Evolutionary conservation across 768 basidiomycete species (phyloP), one percentile per base, ranked within the genome.

Genomic region (Stropharia rugosoannulata): DNA sequence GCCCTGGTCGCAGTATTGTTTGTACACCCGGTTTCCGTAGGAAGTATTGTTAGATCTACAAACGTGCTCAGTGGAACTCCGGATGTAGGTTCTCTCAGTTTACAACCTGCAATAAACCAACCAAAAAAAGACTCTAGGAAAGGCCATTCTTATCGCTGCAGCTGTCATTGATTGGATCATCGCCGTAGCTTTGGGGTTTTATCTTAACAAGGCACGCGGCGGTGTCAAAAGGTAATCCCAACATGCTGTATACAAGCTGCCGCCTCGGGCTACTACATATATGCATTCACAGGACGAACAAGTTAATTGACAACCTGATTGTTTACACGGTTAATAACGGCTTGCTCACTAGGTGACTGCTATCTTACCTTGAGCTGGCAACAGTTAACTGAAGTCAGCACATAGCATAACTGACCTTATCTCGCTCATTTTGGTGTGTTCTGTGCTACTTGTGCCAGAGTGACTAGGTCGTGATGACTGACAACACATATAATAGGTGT

Each of bases 111-210:
- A 53, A 48, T 8, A 47, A 48, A 29, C n/a, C 2, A 40, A 5
- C 44, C 13, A n/a, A 41, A 42, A 27, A 39, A 22, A 55, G 59
- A 48, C 45, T 12, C 15, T 52, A 13, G 56, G 37, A 9, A 54
- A 60, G 42, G 52, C 53, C 1, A 57, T 60, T 6, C 41, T 60
- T 5, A 36, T 54, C 10, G 51, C 59, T 4, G 48, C 52, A 10
- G 56, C 56, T 4, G 53, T 54, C 11, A 55, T 56, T 16, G 59
- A 60, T n/a, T 29, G 51, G 16, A 51, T 54, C 6, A 60, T 60
- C 8, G 56, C 59, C 5, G 49, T n/a, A 6, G 57, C 59, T 4
- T 27, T 60, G 11, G 51, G 56, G 6, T 60, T 51, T 42, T 60
- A 60, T 51, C 53, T 60, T 7, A 49, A 60, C 29, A 49, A 10